Percentiles rank a stretch among this genome's conserved stretches.
Evolutionary conservation across 805 yeast genomes (phyloP).

Genomic region (Hanseniaspora lindneri): DNA sequence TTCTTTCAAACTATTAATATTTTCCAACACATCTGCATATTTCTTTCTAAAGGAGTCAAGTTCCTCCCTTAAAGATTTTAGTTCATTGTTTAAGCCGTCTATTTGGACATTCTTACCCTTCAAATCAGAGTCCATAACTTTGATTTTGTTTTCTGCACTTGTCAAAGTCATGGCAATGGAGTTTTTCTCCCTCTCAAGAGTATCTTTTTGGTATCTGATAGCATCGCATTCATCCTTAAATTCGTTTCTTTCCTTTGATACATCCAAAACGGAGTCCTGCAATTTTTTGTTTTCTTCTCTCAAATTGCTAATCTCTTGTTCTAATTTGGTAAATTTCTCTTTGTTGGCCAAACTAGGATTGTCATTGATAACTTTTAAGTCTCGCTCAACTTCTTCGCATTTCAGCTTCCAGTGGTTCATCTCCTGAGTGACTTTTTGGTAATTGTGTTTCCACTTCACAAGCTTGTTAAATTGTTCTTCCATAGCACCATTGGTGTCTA

Average conservation of each 20-base stretch:
- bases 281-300: background rate
- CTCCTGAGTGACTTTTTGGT: conserved; percentile 16
- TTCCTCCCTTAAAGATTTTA: background rate
- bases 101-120: background rate
- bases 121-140: background rate
- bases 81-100: background rate
- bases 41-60: background rate
- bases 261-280: conserved; percentile 3
- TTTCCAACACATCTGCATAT: conserved; percentile 2
- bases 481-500: conserved; percentile 24
- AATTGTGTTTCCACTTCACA: conserved; percentile 15
- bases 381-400: background rate
- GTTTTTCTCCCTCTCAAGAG: conserved; percentile 9
- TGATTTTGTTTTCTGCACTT: conserved; percentile 9
- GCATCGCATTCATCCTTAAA: conserved; percentile 20
- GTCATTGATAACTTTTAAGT: background rate
- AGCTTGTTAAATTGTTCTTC: conserved; percentile 23
- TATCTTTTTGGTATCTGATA: conserved; percentile 15
- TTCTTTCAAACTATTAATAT: conserved; percentile 14
- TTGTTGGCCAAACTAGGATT: background rate
- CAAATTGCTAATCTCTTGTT: background rate
- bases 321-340: background rate
- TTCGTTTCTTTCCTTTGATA: conserved; percentile 13
- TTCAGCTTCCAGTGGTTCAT: conserved; percentile 21
- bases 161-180: conserved; percentile 18